Evolutionary conservation across 2,329 filamentous ascomycete species (phyloP).

Genomic region (Pseudogymnoascus sp.): DNA sequence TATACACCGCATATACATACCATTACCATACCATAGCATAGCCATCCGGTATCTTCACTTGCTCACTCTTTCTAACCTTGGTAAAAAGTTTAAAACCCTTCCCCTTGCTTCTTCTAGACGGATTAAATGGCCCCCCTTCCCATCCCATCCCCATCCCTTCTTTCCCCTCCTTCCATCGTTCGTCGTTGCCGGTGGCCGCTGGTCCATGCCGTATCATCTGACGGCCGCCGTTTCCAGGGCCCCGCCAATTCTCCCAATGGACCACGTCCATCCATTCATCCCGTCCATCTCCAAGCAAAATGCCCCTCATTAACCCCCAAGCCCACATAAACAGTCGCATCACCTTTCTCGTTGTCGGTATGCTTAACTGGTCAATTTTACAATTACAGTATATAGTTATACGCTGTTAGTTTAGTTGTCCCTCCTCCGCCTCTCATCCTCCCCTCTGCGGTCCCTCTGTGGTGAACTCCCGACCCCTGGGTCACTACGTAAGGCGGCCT

Average conservation of each 20-base stretch:
- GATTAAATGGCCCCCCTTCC: background rate
- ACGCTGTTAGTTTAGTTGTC: background rate
- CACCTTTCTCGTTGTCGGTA: background rate
- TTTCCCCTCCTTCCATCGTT: background rate
- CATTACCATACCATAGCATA: background rate
- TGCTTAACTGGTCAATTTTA: background rate
- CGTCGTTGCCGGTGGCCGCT: background rate
- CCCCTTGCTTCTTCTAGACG: background rate
- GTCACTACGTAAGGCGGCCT: conserved; percentile 5
- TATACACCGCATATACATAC: background rate
- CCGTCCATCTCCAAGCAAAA: background rate
- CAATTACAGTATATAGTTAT: background rate
- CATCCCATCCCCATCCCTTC: background rate
- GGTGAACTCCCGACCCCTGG: conserved; percentile 2
- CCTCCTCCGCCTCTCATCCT: background rate
- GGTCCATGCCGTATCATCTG: background rate
- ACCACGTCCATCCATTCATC: background rate
- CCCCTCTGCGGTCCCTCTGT: background rate
- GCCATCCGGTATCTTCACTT: background rate
- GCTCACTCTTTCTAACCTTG: background rate
- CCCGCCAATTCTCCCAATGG: background rate
- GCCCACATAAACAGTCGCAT: background rate
- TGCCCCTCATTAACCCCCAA: background rate
- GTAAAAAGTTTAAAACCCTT: background rate
- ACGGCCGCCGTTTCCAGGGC: background rate